Base-by-base conservation (phyloP, 345 rosid genomes). In the Melastoma malabathricum region DNA sequence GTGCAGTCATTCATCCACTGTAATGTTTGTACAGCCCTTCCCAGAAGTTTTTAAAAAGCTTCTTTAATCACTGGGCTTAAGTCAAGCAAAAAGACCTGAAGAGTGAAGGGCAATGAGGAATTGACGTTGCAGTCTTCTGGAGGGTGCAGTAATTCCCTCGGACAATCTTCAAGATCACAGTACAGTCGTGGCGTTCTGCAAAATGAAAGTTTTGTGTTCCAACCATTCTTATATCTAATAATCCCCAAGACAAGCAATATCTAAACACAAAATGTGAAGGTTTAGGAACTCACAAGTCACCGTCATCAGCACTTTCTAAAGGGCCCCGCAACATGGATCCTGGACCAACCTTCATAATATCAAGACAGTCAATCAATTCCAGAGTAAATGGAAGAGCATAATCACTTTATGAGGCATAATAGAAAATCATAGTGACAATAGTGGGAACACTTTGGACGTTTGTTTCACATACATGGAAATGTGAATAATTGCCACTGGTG, bases 51-150 rank as follows among this genome's bases (percentile, higher is more conserved):
- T 27, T 27, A 27, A 27, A 27, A 27, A n/a, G n/a, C 31, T 27
- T 27, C 31, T 27, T 27, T 6, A 27, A 27, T 27, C 31, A 27
- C 31, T 27, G 6, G 31, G 31, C 6, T 27, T 27, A 27, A 27
- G 64, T 27, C 56, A 57, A 55, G 50, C 57, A 59, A 60, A 70
- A 66, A 47, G n/a, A 89, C 97, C 97, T 89, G 97, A 62, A 89
- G 85, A 59, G 95, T 89, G 70, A 89, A 89, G 53, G 97, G 46
- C 68, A 89, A 69, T 9, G 97, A 85, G 34, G 97, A 74, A 68
- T 89, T 89, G 72, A 85, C 83, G 57, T 82, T 89, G 64, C 97
- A 89, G 65, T 89, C 97, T 64, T 89, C 97, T 15, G 89, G 97
- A 2, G 97, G 97, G 64, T 85, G 95, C 59, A 80, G 63, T 52